Evolutionary conservation across 129 eudicot genomes (phyloP).

Genomic region (Solidago caesia): DNA sequence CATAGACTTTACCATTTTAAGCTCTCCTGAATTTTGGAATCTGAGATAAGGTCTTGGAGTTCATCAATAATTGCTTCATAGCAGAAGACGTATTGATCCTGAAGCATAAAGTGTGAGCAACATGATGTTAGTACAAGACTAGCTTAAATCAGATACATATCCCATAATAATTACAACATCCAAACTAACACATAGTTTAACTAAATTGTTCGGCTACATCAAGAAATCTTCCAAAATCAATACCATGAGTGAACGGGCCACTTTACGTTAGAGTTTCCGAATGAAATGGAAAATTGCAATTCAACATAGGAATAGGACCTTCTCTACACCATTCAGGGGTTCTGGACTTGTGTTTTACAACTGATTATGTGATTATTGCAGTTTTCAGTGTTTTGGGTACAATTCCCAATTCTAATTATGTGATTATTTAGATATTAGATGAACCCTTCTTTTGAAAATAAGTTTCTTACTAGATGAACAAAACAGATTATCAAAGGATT

Average conservation of each 20-base stretch:
- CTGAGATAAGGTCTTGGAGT: conserved; percentile 65
- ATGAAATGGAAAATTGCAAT: not conserved
- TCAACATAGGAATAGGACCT: not conserved
- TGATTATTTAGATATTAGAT: no score
- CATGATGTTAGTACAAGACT: not conserved
- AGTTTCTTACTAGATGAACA: no score
- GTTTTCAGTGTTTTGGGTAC: no score
- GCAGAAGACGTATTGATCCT: conserved; percentile 84
- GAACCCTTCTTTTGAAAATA: no score
- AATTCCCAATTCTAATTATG: no score
- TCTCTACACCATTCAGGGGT: not conserved
- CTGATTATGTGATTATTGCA: not conserved
- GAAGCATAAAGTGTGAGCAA: conserved; percentile 18
- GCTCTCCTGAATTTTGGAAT: conserved; percentile 29
- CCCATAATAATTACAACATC: not conserved
- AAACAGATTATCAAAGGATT: no score
- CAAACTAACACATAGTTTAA: not conserved
- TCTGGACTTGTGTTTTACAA: not conserved
- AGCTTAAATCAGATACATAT: not conserved
- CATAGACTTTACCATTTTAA: conserved; percentile 33
- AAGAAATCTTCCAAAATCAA: not conserved
- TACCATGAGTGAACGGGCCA: not conserved
- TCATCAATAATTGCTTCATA: conserved; percentile 73
- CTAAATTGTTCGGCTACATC: not conserved
- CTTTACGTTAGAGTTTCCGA: not conserved